Conservation (phyloP, 345 rosid species). For the Camelina neglecta region DNA sequence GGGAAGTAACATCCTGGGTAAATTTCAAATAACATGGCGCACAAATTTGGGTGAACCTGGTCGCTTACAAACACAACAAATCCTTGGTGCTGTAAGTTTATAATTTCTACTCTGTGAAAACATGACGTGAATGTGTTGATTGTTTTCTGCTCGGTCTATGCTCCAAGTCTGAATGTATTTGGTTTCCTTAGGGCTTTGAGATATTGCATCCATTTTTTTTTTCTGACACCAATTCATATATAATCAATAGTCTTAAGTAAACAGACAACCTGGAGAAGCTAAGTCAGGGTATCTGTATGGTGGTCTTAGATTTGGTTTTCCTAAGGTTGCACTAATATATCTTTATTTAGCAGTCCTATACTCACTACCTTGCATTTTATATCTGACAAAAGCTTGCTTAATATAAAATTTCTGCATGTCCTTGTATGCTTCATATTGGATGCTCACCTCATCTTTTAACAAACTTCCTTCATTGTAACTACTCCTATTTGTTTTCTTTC, state of each 20-base stretch:
- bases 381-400: constrained; percentile 12
- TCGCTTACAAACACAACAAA: constrained; percentile 96
- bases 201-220: not conserved
- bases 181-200: constrained; percentile 18
- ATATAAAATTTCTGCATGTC: constrained; percentile 4
- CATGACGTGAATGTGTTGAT: constrained; percentile 4
- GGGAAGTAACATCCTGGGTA: constrained; percentile 83
- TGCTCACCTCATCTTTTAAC: constrained; percentile 22
- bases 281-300: constrained; percentile 4
- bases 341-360: constrained; percentile 9
- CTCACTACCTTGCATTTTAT: constrained; percentile 29
- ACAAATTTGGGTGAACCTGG: constrained; percentile 98
- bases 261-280: constrained; percentile 1
- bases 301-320: constrained; percentile 4
- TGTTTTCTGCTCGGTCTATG: constrained; percentile 9
- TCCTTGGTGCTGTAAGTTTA: constrained; percentile 81
- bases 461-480: not conserved
- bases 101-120: constrained; percentile 22
- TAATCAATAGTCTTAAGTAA: constrained; percentile 10
- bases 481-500: constrained; percentile 12
- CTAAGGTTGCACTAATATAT: not conserved
- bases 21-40: constrained; percentile 97
- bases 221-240: not conserved
- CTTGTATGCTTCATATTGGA: constrained; percentile 14
- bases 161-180: constrained; percentile 6